These are phyloP conservation scores for Rhododendron williamsianum DNA, from an alignment of 148 eudicot genomes.

Conservation along the genomic window DNA sequence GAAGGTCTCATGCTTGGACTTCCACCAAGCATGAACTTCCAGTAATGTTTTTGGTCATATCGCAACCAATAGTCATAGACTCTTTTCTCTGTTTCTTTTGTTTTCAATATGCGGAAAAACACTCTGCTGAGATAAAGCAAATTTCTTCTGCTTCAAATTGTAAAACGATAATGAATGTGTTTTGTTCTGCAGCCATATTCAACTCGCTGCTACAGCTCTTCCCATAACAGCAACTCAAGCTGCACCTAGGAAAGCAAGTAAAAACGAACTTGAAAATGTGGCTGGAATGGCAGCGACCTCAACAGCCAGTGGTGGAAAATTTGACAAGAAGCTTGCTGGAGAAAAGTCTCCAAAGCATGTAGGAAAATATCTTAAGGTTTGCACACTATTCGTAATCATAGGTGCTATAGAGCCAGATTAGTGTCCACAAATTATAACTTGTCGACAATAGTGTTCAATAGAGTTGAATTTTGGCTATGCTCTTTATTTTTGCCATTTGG, in stretches of 20 bases:
- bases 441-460: background rate
- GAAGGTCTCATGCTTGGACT: background rate
- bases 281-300: conserved; percentile 89
- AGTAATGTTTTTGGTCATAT: background rate
- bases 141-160: background rate
- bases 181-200: conserved; percentile 63
- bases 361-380: conserved; percentile 82
- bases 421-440: background rate
- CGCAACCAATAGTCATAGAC: background rate
- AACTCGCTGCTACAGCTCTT: conserved; percentile 75
- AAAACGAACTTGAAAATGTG: conserved; percentile 67
- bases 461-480: background rate
- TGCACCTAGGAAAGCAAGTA: conserved; percentile 57
- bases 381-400: background rate
- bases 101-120: background rate
- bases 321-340: conserved; percentile 85
- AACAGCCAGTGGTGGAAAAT: conserved; percentile 95
- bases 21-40: background rate
- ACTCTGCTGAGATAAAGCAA: background rate
- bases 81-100: background rate
- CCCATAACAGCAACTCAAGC: conserved; percentile 80
- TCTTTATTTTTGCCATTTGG: background rate
- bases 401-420: background rate
- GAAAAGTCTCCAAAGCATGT: conserved; percentile 76
- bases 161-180: background rate